A percentile compares a stretch with the other conserved stretches of the same genome.
Conservation (phyloP, 805 yeast genomes). For the Scheffersomyces lignosus region DNA sequence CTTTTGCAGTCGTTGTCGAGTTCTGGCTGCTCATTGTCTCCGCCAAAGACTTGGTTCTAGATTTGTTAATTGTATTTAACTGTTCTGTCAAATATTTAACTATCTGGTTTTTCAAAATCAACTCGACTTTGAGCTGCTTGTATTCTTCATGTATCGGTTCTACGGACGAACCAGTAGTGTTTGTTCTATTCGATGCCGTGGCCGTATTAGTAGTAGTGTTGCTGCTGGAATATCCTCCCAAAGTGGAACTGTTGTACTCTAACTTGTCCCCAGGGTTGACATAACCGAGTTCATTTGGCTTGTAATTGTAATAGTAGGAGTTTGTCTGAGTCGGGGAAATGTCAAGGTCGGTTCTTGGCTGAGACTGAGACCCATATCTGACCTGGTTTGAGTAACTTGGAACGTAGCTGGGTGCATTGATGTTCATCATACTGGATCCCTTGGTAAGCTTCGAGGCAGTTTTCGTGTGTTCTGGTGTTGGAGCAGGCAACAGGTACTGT, state of each 20-base stretch:
- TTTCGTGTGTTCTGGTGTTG: background rate
- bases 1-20: constrained; percentile 5
- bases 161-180: constrained; percentile 1
- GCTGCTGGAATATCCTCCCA: constrained; percentile 6
- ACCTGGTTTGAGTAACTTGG: constrained; percentile 15
- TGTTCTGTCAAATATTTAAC: constrained; percentile 37
- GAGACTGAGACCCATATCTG: background rate
- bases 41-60: constrained; percentile 4
- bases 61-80: constrained; percentile 19
- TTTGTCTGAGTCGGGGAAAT: constrained; percentile 4
- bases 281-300: constrained; percentile 6
- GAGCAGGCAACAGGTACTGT: background rate
- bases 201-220: background rate
- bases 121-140: constrained; percentile 45
- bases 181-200: constrained; percentile 3
- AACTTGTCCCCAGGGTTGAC: constrained; percentile 5
- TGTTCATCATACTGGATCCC: constrained; percentile 21
- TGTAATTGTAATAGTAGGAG: constrained; percentile 6
- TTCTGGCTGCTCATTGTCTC: background rate
- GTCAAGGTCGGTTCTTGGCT: constrained; percentile 1
- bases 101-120: constrained; percentile 54
- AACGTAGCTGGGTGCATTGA: constrained; percentile 32
- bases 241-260: constrained; percentile 5
- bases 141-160: constrained; percentile 15
- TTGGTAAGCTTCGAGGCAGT: constrained; percentile 7